Base-by-base conservation (phyloP, 2,329 filamentous ascomycete genomes). In the Aspergillus sp. region DNA sequence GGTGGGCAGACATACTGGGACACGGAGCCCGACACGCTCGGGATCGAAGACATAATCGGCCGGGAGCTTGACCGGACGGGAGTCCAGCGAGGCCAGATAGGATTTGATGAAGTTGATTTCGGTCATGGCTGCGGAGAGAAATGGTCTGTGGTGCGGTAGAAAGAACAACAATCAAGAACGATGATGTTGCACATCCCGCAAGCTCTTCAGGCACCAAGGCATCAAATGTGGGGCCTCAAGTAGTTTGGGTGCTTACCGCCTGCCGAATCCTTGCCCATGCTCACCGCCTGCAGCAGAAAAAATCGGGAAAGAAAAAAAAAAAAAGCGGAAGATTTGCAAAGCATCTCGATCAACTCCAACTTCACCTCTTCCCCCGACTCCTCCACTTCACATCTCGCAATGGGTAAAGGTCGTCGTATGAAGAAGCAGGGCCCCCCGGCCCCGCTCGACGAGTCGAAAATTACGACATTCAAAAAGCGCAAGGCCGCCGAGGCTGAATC, bases 331-430 rank as follows among this genome's bases (percentile, higher is more conserved):
- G 65, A 66, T 66, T 60, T 62, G 54, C 53, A 52, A 58, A 55
- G 53, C 56, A 30, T 30, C 10, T 30, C 52, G 52, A 30, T 51
- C 41, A 42, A 50, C 33, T 47, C 44, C 42, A 59, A 56, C 41
- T 47, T 47, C 24, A 9, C 36, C 44, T 19, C 53, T 51, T 60
- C 24, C 54, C 17, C n/a, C 17, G 13, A 19, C 40, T 22, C 40
- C 14, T 38, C 14, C 35, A n/a, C 35, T 38, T 41, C 17, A 13
- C 19, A 19, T 54, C 44, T 69, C 69, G 84, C 71, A 67, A 96
- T 96, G 92, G 92, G 90, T 79, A 83, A 85, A 57, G 89, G 91
- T 72, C 88, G 91, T 71, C 90, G 92, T 65, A 95, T 96, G 87
- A 89, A 92, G 73, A 96, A 96, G 77, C 94, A 97, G 82, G 93